A percentile compares a stretch with the other conserved stretches of the same genome.
phyloP scores from a whole-genome alignment of 2,329 filamentous ascomycete species.

The Botrytis medusae region DNA sequence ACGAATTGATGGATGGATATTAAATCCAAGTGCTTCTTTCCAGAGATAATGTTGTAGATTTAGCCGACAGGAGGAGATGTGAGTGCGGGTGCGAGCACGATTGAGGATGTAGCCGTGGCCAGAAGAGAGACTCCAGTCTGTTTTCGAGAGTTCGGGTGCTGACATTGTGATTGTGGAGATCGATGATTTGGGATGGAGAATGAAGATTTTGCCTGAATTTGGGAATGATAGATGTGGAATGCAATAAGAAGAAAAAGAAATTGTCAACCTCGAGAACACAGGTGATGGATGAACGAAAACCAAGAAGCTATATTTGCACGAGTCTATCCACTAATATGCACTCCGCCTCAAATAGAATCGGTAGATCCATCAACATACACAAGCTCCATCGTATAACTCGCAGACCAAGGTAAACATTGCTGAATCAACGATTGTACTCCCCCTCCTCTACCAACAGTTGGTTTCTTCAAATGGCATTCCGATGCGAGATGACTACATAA shows the following conservation, averaged over 20 bases:
- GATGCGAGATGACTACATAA: neutral
- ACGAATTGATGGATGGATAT: neutral
- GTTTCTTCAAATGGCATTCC: neutral
- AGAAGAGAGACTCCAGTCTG: constrained; percentile 12
- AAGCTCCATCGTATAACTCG: neutral
- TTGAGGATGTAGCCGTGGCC: neutral
- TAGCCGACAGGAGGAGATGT: constrained; percentile 9
- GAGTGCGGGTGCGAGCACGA: neutral
- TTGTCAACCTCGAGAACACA: neutral
- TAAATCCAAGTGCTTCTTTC: constrained; percentile 5
- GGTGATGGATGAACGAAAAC: neutral
- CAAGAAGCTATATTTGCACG: neutral
- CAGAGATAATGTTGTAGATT: constrained; percentile 16
- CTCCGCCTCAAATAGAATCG: neutral
- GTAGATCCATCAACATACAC: neutral
- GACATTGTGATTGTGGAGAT: neutral
- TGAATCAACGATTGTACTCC: neutral
- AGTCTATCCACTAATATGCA: neutral
- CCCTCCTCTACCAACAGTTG: neutral
- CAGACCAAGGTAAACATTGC: neutral
- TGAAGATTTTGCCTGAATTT: neutral
- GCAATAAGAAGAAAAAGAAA: neutral
- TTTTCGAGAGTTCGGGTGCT: neutral
- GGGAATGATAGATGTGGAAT: neutral
- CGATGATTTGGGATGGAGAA: no score